Conservation (phyloP, 176 grass and related monocot genomes). For the Aegilops umbellulata region DNA sequence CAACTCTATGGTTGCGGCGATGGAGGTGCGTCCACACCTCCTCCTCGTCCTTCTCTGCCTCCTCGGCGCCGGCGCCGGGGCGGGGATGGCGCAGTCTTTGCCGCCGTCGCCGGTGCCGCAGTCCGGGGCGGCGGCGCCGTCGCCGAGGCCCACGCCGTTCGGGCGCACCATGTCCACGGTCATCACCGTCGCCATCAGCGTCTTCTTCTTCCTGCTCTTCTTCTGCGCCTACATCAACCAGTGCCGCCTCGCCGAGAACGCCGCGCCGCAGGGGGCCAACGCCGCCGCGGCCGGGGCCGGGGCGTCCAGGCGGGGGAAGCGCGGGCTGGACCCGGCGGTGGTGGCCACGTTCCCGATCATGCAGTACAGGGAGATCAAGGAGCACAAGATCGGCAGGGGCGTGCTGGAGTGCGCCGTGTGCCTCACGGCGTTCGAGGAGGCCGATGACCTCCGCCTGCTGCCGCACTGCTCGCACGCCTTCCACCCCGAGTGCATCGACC, state of each 20-base stretch:
- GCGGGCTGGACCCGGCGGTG: constrained; percentile 61
- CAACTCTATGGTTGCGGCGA: neutral
- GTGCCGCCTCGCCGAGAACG: constrained; percentile 37
- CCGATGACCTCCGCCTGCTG: constrained; percentile 75
- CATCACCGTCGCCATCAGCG: constrained; percentile 54
- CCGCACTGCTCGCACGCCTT: constrained; percentile 90
- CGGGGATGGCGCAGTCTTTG: neutral
- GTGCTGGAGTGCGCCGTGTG: constrained; percentile 93
- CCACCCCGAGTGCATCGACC: constrained; percentile 91
- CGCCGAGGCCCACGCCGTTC: constrained; percentile 24
- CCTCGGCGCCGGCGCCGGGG: neutral
- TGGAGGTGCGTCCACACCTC: constrained; percentile 6
- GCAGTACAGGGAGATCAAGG: constrained; percentile 62
- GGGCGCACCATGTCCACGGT: constrained; percentile 62
- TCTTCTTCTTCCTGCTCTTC: constrained; percentile 83
- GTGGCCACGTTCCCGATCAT: constrained; percentile 66
- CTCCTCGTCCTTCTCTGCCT: constrained; percentile 24
- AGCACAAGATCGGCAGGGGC: constrained; percentile 59
- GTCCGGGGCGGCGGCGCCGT: neutral
- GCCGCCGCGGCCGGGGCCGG: neutral
- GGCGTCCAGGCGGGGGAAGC: constrained; percentile 35
- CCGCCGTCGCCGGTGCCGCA: neutral
- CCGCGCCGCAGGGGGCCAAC: neutral
- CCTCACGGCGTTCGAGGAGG: constrained; percentile 81
- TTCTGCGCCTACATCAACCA: constrained; percentile 77